Conservation (phyloP, 495 filamentous ascomycete species). For the Podospora didyma region DNA sequence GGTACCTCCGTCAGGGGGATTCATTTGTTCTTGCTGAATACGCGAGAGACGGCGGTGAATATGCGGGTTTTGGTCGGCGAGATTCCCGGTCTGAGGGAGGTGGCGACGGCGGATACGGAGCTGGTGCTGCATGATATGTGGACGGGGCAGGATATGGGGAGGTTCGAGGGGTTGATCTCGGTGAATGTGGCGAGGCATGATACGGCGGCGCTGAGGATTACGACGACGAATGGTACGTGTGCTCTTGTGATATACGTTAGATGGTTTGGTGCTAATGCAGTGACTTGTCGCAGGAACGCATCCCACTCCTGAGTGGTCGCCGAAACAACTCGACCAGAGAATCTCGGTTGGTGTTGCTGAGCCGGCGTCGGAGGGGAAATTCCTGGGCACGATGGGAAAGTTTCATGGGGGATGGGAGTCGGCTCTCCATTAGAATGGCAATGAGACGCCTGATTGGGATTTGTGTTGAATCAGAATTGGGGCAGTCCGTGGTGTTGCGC, state of each 20-base stretch:
- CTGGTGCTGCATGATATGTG: slow-evolving; percentile 15
- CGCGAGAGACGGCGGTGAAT: slow-evolving; percentile 25
- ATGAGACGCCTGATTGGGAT: too few relatives aligned
- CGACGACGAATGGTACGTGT: slow-evolving; percentile 2
- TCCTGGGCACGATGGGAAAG: too few relatives aligned
- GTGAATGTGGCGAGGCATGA: slow-evolving; percentile 7
- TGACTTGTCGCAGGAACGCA: background rate
- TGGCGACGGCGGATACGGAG: background rate
- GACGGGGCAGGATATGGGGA: slow-evolving; percentile 9
- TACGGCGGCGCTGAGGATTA: slow-evolving; percentile 14
- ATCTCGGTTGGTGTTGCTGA: too few relatives aligned
- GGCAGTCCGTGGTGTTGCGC: too few relatives aligned
- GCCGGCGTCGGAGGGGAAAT: too few relatives aligned
- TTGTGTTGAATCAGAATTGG: too few relatives aligned
- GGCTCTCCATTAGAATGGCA: too few relatives aligned
- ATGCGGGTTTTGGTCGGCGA: slow-evolving; percentile 47
- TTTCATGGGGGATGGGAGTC: too few relatives aligned
- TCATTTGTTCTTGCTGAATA: slow-evolving; percentile 52
- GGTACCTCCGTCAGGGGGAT: slow-evolving; percentile 42
- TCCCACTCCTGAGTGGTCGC: too few relatives aligned
- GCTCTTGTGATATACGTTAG: too few relatives aligned
- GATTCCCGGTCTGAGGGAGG: slow-evolving; percentile 42
- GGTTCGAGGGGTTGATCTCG: background rate
- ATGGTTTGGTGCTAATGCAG: too few relatives aligned
- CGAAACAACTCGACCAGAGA: too few relatives aligned